phyloP scores from a whole-genome alignment of 75 land plant species.

The Sequoiadendron giganteum region DNA sequence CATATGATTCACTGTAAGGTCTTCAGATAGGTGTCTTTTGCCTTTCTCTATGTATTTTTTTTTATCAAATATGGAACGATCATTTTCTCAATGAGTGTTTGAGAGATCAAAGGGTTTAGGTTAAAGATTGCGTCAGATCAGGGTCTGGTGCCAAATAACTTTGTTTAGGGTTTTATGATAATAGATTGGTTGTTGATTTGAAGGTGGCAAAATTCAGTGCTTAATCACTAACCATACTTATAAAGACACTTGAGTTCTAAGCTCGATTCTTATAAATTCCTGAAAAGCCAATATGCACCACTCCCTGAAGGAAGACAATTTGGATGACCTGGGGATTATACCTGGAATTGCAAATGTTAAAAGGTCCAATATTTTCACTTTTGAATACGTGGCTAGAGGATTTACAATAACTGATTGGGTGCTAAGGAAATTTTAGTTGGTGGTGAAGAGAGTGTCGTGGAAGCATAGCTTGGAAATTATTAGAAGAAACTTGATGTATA shows the following conservation, averaged over 20 bases:
- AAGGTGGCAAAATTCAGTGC: neutral
- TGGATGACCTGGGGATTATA: too few relatives aligned
- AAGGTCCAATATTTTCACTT: too few relatives aligned
- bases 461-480: neutral
- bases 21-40: neutral
- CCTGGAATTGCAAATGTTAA: too few relatives aligned
- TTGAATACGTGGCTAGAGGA: too few relatives aligned
- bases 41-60: neutral
- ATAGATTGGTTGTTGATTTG: neutral
- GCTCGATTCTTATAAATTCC: neutral
- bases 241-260: neutral
- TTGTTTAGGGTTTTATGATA: neutral
- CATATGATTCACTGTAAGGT: neutral
- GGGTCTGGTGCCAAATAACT: neutral
- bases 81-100: neutral
- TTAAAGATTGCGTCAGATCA: neutral
- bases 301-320: too few relatives aligned
- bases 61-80: neutral
- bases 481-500: neutral
- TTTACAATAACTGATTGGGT: too few relatives aligned
- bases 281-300: too few relatives aligned
- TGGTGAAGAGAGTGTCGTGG: neutral
- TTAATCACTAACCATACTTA: neutral
- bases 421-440: too few relatives aligned
- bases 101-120: neutral